Base-by-base conservation (phyloP, 495 filamentous ascomycete genomes). In the Talaromyces stipitatus region DNA sequence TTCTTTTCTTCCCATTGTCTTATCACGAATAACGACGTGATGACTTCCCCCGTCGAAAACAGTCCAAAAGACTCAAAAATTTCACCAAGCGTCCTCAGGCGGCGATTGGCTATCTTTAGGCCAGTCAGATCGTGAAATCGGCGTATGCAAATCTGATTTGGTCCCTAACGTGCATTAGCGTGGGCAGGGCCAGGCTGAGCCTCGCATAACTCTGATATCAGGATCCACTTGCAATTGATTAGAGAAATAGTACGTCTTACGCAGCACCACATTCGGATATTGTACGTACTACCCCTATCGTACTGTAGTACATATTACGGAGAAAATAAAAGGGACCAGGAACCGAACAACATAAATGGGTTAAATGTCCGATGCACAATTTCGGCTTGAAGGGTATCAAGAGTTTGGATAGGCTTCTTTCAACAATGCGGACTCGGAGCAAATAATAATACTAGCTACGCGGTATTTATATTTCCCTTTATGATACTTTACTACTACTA, bases 141-240 rank as follows among this genome's bases (percentile, higher is more conserved):
- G n/a, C 26, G 14, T 55, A 26, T 38, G 27, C 24, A 28, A n/a
- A 22, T 55, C 54, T 55, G 38, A 55, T 55, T 55, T 26, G 54
- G 28, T 43, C 33, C 32, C 27, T 46, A 27, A 55, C 54, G 38
- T 55, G 54, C 54, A 55, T 55, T 55, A 55, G 54, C 36, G 54
- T 41, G 24, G 33, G 32, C 54, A 55, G 54, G 16, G 54, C 11
- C 24, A 36, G 24, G 54, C 54, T 55, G 54, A 55, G 54, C 32
- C 33, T 46, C 30, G 54, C 54, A 11, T 20, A 45, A 36, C 6
- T 12, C 16, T 23, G 12, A 14, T 20, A 46, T 55, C 48, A 16
- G 30, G 48, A 30, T 51, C 48, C 48, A 48, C 20, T 20, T 14
- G 18, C 43, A 24, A 23, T 22, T 47, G 43, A 47, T 47, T 47